Evolutionary conservation across 2,329 filamentous ascomycete genomes (phyloP).

Genomic region (Dothistroma pini): DNA sequence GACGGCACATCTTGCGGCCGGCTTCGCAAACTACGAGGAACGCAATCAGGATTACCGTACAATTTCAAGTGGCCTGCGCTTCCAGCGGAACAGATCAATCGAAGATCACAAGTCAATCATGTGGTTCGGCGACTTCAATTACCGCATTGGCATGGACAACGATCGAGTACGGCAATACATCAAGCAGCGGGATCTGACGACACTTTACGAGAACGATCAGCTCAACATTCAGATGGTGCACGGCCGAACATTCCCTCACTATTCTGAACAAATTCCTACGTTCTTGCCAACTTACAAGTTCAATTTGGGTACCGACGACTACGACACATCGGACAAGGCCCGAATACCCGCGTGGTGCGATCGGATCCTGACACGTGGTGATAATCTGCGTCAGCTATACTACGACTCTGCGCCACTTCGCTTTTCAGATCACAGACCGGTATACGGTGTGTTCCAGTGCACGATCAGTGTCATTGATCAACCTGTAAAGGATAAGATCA

Average conservation of each 20-base stretch:
- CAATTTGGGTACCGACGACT: conserved; percentile 80
- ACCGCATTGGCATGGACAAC: conserved; percentile 80
- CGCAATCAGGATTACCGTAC: conserved; percentile 89
- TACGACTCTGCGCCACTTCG: conserved; percentile 79
- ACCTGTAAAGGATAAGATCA: conserved; percentile 65
- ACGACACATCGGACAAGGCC: conserved; percentile 92
- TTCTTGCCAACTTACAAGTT: conserved; percentile 97
- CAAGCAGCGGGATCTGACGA: conserved; percentile 67
- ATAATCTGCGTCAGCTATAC: conserved; percentile 73
- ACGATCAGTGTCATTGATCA: conserved; percentile 79
- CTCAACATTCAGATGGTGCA: conserved; percentile 96
- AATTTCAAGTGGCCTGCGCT: conserved; percentile 80
- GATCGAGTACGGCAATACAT: conserved; percentile 75
- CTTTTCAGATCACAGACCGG: conserved; percentile 95
- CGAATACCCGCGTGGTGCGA: conserved; percentile 98
- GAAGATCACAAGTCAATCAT: conserved; percentile 88
- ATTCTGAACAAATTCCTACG: conserved; percentile 81
- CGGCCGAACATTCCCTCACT: conserved; percentile 83
- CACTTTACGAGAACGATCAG: conserved; percentile 88
- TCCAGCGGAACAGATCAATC: conserved; percentile 86
- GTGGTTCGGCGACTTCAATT: conserved; percentile 98
- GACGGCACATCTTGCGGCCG: conserved; percentile 92
- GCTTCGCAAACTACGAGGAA: conserved; percentile 95
- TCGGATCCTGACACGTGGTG: conserved; percentile 81
- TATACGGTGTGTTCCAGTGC: conserved; percentile 86